These are phyloP conservation scores for Pseudogymnoascus sp. DNA, from an alignment of 2,329 filamentous ascomycete species.

Conservation along the genomic window DNA sequence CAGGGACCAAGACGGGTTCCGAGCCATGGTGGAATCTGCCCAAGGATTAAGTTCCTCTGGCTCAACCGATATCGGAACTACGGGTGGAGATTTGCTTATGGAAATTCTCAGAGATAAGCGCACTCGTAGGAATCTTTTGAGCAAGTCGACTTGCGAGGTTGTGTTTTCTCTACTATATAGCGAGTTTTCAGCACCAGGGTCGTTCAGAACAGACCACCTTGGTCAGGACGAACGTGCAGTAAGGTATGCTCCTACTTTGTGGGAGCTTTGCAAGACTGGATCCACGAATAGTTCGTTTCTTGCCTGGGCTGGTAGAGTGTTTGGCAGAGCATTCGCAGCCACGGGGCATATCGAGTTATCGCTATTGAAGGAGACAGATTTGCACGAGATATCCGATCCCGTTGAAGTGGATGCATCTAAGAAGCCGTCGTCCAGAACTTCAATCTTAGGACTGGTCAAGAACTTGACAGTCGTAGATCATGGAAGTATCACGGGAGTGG, in stretches of 20 bases:
- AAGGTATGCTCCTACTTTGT: slow-evolving; percentile 57
- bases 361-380: slow-evolving; percentile 50
- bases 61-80: slow-evolving; percentile 58
- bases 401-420: background rate
- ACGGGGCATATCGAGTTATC: slow-evolving; percentile 59
- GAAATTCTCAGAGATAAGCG: slow-evolving; percentile 69
- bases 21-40: slow-evolving; percentile 59
- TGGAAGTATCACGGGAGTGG: slow-evolving; percentile 47
- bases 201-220: slow-evolving; percentile 57
- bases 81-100: slow-evolving; percentile 74
- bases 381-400: slow-evolving; percentile 27
- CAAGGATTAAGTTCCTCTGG: slow-evolving; percentile 58
- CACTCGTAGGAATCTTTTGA: slow-evolving; percentile 54
- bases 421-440: slow-evolving; percentile 45
- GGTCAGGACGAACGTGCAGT: slow-evolving; percentile 57
- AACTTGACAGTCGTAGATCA: slow-evolving; percentile 51
- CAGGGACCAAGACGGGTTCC: slow-evolving; percentile 48
- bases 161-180: slow-evolving; percentile 67
- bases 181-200: slow-evolving; percentile 57
- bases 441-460: slow-evolving; percentile 53
- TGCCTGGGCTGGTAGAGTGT: slow-evolving; percentile 74
- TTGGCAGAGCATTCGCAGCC: slow-evolving; percentile 76
- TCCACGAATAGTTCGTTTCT: slow-evolving; percentile 61
- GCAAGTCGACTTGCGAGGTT: slow-evolving; percentile 58
- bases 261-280: slow-evolving; percentile 63